phyloP scores from a whole-genome alignment of 2,329 filamentous ascomycete species.

The Botryosphaeria agaves region DNA sequence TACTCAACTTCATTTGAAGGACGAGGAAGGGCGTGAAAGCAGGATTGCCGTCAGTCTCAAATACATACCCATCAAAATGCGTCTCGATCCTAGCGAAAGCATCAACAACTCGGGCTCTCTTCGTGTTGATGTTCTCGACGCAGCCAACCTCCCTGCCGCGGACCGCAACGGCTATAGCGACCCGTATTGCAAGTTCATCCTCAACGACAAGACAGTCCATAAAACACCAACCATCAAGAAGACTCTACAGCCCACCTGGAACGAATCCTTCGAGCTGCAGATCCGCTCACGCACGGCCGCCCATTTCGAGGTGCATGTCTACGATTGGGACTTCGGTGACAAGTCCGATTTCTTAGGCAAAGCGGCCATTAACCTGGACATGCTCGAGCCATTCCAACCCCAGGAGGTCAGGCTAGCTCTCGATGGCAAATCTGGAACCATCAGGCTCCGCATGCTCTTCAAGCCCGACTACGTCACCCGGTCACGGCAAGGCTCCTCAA shows the following conservation, averaged over 20 bases:
- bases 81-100: conserved; percentile 82
- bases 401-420: conserved; percentile 59
- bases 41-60: conserved; percentile 84
- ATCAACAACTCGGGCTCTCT: conserved; percentile 98
- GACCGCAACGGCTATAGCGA: conserved; percentile 96
- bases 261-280: conserved; percentile 79
- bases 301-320: conserved; percentile 68
- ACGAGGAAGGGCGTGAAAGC: conserved; percentile 56
- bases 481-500: conserved; percentile 74
- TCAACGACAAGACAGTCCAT: conserved; percentile 78
- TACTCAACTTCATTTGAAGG: conserved; percentile 62
- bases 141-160: conserved; percentile 70
- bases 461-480: conserved; percentile 82
- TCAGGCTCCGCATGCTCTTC: conserved; percentile 78
- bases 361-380: conserved; percentile 55
- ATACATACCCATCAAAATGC: conserved; percentile 89
- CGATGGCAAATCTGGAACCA: conserved; percentile 74
- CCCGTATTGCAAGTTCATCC: conserved; percentile 85
- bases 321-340: conserved; percentile 93
- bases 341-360: conserved; percentile 82
- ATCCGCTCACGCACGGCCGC: conserved; percentile 73
- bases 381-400: conserved; percentile 70
- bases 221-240: conserved; percentile 97
- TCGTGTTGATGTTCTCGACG: conserved; percentile 84
- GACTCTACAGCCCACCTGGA: conserved; percentile 87